phyloP scores from a whole-genome alignment of 768 basidiomycete species.

The Tremella fuciformis region DNA sequence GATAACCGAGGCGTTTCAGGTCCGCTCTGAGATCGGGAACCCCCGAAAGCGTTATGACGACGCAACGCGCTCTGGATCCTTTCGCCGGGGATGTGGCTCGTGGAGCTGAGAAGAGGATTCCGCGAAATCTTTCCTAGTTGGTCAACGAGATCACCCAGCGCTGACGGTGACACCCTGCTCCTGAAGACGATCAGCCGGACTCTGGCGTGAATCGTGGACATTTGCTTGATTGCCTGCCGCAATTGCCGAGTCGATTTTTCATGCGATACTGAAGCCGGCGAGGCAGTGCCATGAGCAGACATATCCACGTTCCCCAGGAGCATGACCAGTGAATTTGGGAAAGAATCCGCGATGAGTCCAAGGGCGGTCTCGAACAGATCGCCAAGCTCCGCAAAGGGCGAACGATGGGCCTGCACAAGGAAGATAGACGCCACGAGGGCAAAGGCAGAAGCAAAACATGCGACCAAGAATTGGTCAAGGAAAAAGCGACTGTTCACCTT shows the following conservation, averaged over 20 bases:
- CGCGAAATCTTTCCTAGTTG: slow-evolving; percentile 25
- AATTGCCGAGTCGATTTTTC: slow-evolving; percentile 4
- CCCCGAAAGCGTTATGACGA: slow-evolving; percentile 3
- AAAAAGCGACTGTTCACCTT: slow-evolving; percentile 27
- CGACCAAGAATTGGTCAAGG: slow-evolving; percentile 31
- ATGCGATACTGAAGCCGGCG: not conserved
- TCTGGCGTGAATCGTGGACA: slow-evolving; percentile 13
- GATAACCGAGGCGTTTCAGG: slow-evolving; percentile 6
- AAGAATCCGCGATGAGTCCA: too few species aligned
- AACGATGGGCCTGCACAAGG: slow-evolving; percentile 12
- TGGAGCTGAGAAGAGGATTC: slow-evolving; percentile 40
- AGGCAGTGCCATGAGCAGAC: too few species aligned
- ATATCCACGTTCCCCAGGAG: too few species aligned
- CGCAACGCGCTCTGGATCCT: slow-evolving; percentile 35
- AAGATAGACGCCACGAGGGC: slow-evolving; percentile 29
- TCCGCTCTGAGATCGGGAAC: not conserved
- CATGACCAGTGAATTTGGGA: slow-evolving; percentile 15
- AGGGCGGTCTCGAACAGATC: slow-evolving; percentile 17
- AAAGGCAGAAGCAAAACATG: slow-evolving; percentile 38
- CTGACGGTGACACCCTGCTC: slow-evolving; percentile 2
- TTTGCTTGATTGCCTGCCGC: not conserved
- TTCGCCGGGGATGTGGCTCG: slow-evolving; percentile 41
- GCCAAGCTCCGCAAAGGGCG: slow-evolving; percentile 26
- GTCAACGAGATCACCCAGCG: slow-evolving; percentile 19
- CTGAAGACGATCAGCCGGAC: slow-evolving; percentile 12